These are phyloP conservation scores for Melocanna baccifera DNA, from an alignment of 176 grass and related monocot genomes.

Conservation along the genomic window DNA sequence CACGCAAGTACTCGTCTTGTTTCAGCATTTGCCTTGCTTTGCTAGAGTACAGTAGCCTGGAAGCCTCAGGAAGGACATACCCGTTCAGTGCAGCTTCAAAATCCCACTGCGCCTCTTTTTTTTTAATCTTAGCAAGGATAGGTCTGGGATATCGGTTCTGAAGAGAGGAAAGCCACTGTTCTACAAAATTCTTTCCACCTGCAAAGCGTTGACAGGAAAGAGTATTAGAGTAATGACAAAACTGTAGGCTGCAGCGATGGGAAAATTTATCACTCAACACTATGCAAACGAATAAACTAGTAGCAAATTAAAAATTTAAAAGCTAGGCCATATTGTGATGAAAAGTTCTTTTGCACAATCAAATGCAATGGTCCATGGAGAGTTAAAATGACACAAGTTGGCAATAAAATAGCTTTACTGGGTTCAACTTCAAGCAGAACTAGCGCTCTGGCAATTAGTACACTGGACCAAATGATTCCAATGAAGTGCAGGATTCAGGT, in stretches of 20 bases:
- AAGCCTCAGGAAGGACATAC: conserved; percentile 55
- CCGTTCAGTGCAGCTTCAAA: conserved; percentile 45
- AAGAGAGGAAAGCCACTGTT: conserved; percentile 62
- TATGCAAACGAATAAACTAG: neutral
- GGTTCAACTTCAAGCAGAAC: no score
- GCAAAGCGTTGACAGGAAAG: conserved; percentile 17
- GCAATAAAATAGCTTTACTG: neutral
- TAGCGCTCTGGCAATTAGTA: no score
- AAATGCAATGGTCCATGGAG: neutral
- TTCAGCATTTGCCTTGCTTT: conserved; percentile 48
- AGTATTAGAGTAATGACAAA: neutral
- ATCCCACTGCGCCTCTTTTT: conserved; percentile 40
- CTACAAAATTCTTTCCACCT: conserved; percentile 62
- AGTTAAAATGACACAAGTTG: neutral
- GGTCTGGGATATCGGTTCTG: conserved; percentile 36
- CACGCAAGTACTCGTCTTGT: conserved; percentile 16
- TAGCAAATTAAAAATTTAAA: neutral
- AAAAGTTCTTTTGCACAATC: neutral
- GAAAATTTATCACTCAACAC: neutral
- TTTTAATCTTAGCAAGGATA: neutral
- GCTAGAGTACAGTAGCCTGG: conserved; percentile 36
- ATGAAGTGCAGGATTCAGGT: neutral
- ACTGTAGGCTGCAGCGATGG: neutral
- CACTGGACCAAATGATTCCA: neutral
- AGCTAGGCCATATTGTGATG: neutral